Percentiles rank a stretch among this genome's conserved stretches.
These are phyloP conservation scores for Suillus ampliporus DNA, from an alignment of 768 basidiomycete species.

Conservation along the genomic window DNA sequence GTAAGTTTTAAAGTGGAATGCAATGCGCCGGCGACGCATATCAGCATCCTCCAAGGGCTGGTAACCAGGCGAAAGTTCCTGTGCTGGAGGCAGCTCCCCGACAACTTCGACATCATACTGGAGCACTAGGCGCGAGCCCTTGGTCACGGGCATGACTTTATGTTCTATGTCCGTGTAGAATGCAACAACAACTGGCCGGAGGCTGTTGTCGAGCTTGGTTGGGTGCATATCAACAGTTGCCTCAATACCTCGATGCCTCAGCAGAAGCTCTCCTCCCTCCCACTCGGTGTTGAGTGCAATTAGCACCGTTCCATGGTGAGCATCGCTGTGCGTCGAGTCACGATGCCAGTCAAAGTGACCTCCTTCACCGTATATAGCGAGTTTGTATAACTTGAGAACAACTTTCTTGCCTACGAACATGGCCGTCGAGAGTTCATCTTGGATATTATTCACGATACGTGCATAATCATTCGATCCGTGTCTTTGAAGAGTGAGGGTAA, in stretches of 20 bases:
- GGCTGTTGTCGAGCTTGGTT: background rate
- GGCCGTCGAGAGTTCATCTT: background rate
- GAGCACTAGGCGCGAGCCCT: background rate
- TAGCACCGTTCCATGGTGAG: constrained; percentile 1
- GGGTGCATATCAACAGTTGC: background rate
- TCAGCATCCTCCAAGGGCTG: background rate
- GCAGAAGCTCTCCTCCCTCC: constrained; percentile 1
- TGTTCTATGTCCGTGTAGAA: constrained; percentile 1
- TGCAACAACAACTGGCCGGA: background rate
- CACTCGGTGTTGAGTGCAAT: background rate
- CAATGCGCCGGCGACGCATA: background rate
- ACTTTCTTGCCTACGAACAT: background rate
- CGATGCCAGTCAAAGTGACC: constrained; percentile 6
- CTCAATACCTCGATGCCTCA: background rate
- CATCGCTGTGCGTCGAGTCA: background rate
- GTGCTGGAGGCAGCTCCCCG: background rate
- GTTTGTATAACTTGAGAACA: background rate
- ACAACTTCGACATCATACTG: background rate
- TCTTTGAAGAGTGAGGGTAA: background rate
- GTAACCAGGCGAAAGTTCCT: background rate
- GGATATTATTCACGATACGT: background rate
- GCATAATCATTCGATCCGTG: background rate
- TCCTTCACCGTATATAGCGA: background rate
- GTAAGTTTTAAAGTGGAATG: background rate
- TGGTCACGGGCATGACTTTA: constrained; percentile 4